Evolutionary conservation across 257 asterid species (phyloP).

Genomic region (Plantago major): DNA sequence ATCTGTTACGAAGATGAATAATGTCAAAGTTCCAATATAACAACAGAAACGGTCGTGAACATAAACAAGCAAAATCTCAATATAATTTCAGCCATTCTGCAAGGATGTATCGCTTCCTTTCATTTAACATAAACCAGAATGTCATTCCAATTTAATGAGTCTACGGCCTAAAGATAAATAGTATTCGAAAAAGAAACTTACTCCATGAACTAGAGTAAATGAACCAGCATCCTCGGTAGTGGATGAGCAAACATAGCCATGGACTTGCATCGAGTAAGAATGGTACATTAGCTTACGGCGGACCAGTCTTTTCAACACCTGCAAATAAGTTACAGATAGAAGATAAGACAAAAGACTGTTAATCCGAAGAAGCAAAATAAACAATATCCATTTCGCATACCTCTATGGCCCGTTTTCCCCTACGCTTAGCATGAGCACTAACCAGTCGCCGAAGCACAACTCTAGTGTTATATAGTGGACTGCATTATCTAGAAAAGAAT

Average conservation of each 20-base stretch:
- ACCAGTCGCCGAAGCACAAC: conserved; percentile 73
- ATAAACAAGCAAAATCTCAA: conserved; percentile 6
- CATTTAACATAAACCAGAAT: neutral
- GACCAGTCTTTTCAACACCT: conserved; percentile 82
- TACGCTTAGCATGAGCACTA: conserved; percentile 76
- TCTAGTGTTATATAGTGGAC: conserved; percentile 67
- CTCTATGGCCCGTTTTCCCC: conserved; percentile 91
- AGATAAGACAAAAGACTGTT: conserved; percentile 11
- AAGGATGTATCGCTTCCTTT: neutral
- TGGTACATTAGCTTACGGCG: conserved; percentile 69
- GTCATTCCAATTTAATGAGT: neutral
- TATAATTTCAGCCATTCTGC: neutral
- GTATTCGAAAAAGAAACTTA: conserved; percentile 32
- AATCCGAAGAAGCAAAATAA: conserved; percentile 1
- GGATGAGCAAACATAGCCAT: conserved; percentile 81
- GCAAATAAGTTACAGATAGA: conserved; percentile 17
- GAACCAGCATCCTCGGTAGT: conserved; percentile 51
- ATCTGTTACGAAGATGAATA: neutral
- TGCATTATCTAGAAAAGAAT: conserved; percentile 43
- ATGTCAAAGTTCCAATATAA: neutral
- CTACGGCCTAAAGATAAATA: neutral
- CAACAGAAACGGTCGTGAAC: conserved; percentile 3
- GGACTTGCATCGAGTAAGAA: conserved; percentile 90
- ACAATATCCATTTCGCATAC: conserved; percentile 27
- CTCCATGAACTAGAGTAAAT: conserved; percentile 86